phyloP scores from a whole-genome alignment of 257 asterid genomes.

The Euphrasia confusa region DNA sequence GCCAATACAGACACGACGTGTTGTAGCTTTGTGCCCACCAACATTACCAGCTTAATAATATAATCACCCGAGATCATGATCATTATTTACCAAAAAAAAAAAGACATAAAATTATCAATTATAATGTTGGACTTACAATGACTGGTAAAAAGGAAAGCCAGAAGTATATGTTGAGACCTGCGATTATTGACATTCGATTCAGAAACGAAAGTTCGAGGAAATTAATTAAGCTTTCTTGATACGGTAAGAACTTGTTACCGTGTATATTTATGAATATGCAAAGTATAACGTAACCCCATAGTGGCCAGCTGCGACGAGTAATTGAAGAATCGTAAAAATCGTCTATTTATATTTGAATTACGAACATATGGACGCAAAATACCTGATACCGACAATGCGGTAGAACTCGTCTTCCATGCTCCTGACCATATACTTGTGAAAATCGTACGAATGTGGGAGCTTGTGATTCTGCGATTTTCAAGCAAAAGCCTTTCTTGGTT shows the following conservation, averaged over 20 bases:
- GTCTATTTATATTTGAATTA: no score
- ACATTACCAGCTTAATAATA: slow-evolving; percentile 57
- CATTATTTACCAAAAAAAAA: no score
- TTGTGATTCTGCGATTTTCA: slow-evolving; percentile 60
- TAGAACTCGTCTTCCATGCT: slow-evolving; percentile 95
- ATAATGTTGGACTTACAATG: slow-evolving; percentile 46
- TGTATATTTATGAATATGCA: slow-evolving; percentile 86
- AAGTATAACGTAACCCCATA: slow-evolving; percentile 88
- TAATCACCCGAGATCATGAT: no score
- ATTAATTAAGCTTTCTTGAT: not conserved
- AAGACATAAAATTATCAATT: no score
- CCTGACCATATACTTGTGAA: slow-evolving; percentile 85
- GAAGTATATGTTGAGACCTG: slow-evolving; percentile 88
- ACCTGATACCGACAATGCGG: slow-evolving; percentile 62
- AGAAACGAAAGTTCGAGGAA: no score
- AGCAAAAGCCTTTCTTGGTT: not conserved
- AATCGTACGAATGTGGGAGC: slow-evolving; percentile 64
- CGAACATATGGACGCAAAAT: no score
- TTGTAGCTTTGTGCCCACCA: slow-evolving; percentile 90
- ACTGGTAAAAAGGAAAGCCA: slow-evolving; percentile 87
- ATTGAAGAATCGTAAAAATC: no score
- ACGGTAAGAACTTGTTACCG: slow-evolving; percentile 36
- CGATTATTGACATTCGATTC: slow-evolving; percentile 10
- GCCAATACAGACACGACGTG: slow-evolving; percentile 84
- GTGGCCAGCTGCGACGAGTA: slow-evolving; percentile 57